phyloP scores from a whole-genome alignment of 129 eudicot genomes.

The Sambucus nigra region DNA sequence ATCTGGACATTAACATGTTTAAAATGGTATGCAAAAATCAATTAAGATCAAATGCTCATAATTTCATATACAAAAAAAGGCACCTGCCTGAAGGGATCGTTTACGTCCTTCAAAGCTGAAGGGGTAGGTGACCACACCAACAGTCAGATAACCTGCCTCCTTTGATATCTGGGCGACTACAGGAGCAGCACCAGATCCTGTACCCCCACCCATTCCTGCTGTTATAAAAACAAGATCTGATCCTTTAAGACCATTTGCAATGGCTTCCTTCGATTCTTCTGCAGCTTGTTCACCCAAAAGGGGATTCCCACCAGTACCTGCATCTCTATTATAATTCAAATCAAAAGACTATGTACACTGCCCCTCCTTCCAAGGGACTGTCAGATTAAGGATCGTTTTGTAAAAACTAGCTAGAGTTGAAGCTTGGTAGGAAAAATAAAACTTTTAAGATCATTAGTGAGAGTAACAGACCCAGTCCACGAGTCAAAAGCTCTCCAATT shows the following conservation, averaged over 20 bases:
- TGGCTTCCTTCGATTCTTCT: slow-evolving; percentile 93
- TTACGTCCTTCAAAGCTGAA: slow-evolving; percentile 98
- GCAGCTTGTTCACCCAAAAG: slow-evolving; percentile 95
- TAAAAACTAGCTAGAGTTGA: neutral
- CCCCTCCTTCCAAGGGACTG: neutral
- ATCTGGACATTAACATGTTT: neutral
- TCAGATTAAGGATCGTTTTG: neutral
- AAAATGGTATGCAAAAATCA: slow-evolving; percentile 3
- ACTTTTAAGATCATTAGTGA: neutral
- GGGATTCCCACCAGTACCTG: slow-evolving; percentile 98
- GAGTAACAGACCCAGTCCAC: slow-evolving; percentile 79
- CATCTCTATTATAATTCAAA: slow-evolving; percentile 24
- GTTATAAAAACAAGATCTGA: slow-evolving; percentile 98
- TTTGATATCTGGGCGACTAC: slow-evolving; percentile 88
- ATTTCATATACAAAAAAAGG: slow-evolving; percentile 10
- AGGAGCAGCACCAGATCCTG: slow-evolving; percentile 99
- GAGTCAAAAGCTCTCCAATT: slow-evolving; percentile 96
- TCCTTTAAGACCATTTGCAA: slow-evolving; percentile 81
- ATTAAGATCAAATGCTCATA: neutral
- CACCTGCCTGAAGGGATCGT: slow-evolving; percentile 85
- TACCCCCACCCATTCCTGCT: slow-evolving; percentile 99
- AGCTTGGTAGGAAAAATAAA: neutral
- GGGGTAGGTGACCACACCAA: slow-evolving; percentile 96
- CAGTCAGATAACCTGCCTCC: slow-evolving; percentile 89
- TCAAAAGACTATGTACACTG: slow-evolving; percentile 1